phyloP scores from a whole-genome alignment of 2,329 filamentous ascomycete genomes.

The Epicoccum sorghinum region DNA sequence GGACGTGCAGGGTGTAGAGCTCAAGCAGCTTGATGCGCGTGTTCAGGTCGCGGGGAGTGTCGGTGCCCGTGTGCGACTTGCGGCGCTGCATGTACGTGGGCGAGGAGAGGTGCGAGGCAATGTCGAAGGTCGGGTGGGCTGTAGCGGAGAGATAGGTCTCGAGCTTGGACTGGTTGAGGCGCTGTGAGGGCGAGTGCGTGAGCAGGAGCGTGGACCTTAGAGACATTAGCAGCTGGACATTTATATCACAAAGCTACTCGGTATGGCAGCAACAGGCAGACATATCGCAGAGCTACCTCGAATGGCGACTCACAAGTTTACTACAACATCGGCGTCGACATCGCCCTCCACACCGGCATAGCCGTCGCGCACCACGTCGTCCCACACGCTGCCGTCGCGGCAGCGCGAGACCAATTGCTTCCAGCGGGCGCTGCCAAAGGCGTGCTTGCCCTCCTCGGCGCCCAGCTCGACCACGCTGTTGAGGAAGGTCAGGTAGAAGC shows the following conservation, averaged over 20 bases:
- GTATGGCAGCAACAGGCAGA: no score
- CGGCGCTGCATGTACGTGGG: constrained; percentile 41
- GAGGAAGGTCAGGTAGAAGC: constrained; percentile 89
- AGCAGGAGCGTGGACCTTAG: constrained; percentile 83
- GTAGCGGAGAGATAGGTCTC: constrained; percentile 87
- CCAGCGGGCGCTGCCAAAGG: constrained; percentile 87
- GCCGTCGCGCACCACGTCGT: constrained; percentile 84
- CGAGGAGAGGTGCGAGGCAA: constrained; percentile 67
- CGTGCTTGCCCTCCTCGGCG: constrained; percentile 84
- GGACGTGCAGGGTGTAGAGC: constrained; percentile 90
- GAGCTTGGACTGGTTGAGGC: constrained; percentile 81
- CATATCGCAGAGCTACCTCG: no score
- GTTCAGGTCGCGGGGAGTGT: constrained; percentile 83
- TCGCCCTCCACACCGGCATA: constrained; percentile 89
- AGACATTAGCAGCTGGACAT: constrained; percentile 8
- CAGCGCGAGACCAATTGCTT: constrained; percentile 81
- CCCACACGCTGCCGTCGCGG: constrained; percentile 90
- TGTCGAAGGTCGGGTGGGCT: constrained; percentile 73
- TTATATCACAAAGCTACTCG: neutral
- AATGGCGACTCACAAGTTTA: constrained; percentile 69
- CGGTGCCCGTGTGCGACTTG: constrained; percentile 64
- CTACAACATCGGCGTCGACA: constrained; percentile 93
- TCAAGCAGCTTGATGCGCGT: constrained; percentile 91
- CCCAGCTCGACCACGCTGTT: constrained; percentile 91
- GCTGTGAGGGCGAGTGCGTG: constrained; percentile 85